Evolutionary conservation across 1,284 basidiomycete genomes (phyloP).

Genomic region (Grifola frondosa): DNA sequence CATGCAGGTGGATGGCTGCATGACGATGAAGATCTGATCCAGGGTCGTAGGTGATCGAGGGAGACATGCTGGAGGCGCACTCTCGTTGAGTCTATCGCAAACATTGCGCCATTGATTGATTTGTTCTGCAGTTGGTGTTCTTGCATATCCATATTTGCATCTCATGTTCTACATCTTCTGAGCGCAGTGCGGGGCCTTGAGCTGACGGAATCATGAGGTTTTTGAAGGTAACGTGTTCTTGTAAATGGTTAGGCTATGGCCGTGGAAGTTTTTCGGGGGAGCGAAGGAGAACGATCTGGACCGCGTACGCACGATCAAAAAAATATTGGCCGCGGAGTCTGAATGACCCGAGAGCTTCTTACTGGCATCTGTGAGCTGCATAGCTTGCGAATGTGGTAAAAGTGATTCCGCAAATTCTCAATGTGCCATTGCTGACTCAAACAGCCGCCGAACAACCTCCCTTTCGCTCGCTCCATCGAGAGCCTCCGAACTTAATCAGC

Average conservation of each 20-base stretch:
- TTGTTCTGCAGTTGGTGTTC: conserved; percentile 2
- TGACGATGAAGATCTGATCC: conserved; percentile 16
- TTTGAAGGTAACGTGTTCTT: conserved; percentile 6
- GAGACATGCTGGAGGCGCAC: conserved; percentile 3
- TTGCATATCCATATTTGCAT: conserved; percentile 7
- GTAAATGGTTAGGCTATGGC: conserved; percentile 5
- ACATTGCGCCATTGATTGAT: conserved; percentile 10
- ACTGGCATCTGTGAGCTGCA: conserved; percentile 4
- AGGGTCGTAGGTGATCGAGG: not conserved
- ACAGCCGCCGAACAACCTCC: not conserved
- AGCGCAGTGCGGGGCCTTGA: not conserved
- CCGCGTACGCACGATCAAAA: conserved; percentile 8
- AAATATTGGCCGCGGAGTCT: conserved; percentile 15
- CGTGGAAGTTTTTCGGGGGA: conserved; percentile 11
- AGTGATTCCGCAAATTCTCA: conserved; percentile 1
- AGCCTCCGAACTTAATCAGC: conserved; percentile 6
- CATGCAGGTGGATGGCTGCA: conserved; percentile 23
- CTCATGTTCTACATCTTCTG: conserved; percentile 12
- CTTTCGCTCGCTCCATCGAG: conserved; percentile 6
- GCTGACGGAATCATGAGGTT: conserved; percentile 7
- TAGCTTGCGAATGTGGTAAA: conserved; percentile 6
- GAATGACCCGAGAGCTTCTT: conserved; percentile 4
- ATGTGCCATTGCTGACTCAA: not conserved
- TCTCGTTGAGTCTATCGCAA: conserved; percentile 9
- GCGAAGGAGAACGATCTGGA: conserved; percentile 18